These are phyloP conservation scores for Lentinula lateritia DNA, from an alignment of 768 basidiomycete species.

Conservation along the genomic window DNA sequence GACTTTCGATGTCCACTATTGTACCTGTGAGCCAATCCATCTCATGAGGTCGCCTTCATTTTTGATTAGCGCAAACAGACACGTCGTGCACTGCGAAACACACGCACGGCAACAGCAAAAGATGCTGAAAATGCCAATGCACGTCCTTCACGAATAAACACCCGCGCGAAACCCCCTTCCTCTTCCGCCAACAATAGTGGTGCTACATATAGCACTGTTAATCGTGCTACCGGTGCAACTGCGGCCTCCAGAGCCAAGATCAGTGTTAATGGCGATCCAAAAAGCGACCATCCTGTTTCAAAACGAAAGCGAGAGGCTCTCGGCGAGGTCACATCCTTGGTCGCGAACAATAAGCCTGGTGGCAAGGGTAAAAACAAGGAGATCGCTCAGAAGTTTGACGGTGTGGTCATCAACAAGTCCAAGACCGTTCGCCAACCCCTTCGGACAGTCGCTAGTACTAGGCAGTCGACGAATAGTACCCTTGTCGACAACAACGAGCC, in stretches of 20 bases:
- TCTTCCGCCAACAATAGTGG: constrained; percentile 27
- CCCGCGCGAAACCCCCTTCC: constrained; percentile 55
- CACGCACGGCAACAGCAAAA: constrained; percentile 46
- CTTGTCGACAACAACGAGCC: constrained; percentile 16
- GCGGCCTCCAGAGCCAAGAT: constrained; percentile 32
- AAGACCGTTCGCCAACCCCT: constrained; percentile 30
- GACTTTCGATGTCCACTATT: constrained; percentile 1
- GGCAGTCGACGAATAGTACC: constrained; percentile 15
- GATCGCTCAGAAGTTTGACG: constrained; percentile 38
- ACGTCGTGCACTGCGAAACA: constrained; percentile 57
- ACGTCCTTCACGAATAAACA: constrained; percentile 50
- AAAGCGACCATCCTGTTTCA: constrained; percentile 41
- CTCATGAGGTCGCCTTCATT: background rate
- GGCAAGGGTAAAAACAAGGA: constrained; percentile 47
- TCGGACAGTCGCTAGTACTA: constrained; percentile 27
- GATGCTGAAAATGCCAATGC: constrained; percentile 70
- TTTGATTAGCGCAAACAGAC: constrained; percentile 32
- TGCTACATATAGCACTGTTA: constrained; percentile 29
- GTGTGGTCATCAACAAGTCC: constrained; percentile 39
- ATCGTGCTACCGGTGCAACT: constrained; percentile 28
- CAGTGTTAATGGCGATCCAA: constrained; percentile 32
- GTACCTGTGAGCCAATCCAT: background rate
- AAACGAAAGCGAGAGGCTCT: constrained; percentile 77
- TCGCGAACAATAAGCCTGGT: constrained; percentile 27
- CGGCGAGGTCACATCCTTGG: constrained; percentile 55